phyloP scores from a whole-genome alignment of 1,284 basidiomycete species.

The Ustilago trichophora region DNA sequence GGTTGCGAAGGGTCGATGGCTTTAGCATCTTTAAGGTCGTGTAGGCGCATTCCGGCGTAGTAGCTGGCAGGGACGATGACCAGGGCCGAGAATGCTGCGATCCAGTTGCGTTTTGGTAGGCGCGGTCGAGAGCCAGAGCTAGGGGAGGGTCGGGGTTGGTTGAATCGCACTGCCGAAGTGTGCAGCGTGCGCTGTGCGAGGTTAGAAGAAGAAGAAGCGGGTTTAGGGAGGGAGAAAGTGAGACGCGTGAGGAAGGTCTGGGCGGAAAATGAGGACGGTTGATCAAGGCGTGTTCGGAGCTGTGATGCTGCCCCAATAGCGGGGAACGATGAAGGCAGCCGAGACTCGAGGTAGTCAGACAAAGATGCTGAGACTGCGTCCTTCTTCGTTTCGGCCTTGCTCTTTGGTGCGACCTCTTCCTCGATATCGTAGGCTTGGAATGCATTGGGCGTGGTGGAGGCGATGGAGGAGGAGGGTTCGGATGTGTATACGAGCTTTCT shows the following conservation, averaged over 20 bases:
- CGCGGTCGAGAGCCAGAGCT: neutral
- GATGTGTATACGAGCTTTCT: neutral
- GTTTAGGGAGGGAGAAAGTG: neutral
- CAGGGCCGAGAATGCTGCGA: constrained; percentile 40
- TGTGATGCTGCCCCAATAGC: constrained; percentile 7
- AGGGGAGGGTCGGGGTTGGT: neutral
- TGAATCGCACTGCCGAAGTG: constrained; percentile 2
- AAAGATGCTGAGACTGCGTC: constrained; percentile 12
- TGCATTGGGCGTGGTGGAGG: neutral
- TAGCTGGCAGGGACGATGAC: constrained; percentile 36
- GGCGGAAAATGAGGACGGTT: neutral
- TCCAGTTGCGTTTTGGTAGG: constrained; percentile 34
- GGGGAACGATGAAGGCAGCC: constrained; percentile 1
- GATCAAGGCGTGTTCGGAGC: constrained; percentile 10
- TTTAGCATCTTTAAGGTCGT: constrained; percentile 27
- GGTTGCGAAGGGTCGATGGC: constrained; percentile 5
- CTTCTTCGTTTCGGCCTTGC: constrained; percentile 12
- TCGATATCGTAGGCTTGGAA: neutral
- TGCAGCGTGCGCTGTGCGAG: neutral
- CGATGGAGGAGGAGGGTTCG: neutral
- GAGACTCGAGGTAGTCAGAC: constrained; percentile 14
- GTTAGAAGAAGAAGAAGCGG: neutral
- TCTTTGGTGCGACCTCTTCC: constrained; percentile 17
- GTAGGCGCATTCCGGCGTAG: constrained; percentile 32
- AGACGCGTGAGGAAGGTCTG: constrained; percentile 7